Evolutionary conservation across 768 basidiomycete species (phyloP).

Genomic region (Steccherinum ochraceum): DNA sequence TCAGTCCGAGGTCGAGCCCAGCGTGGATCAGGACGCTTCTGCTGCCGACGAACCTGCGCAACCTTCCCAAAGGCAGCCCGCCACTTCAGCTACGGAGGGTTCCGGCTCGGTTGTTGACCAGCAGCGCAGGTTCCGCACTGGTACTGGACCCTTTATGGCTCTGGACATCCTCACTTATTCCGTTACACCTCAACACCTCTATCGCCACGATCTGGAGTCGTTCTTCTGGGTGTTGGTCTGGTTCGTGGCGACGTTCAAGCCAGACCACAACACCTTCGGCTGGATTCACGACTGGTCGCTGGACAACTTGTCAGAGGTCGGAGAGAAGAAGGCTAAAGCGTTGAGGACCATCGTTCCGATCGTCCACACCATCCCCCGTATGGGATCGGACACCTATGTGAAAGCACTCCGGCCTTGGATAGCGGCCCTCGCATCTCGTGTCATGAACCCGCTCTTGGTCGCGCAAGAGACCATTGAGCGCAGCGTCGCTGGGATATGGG

Average conservation of each 20-base stretch:
- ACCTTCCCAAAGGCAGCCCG: background rate
- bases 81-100: background rate
- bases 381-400: no score
- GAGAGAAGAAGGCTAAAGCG: no score
- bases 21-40: background rate
- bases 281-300: background rate
- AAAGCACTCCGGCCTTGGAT: no score
- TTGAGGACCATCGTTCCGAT: no score
- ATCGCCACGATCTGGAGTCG: slow-evolving; percentile 7
- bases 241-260: background rate
- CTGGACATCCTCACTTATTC: background rate
- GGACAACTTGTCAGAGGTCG: no score
- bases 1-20: no score
- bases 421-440: no score
- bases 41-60: background rate
- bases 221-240: slow-evolving; percentile 4
- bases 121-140: background rate
- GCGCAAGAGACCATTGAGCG: no score
- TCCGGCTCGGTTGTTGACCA: background rate
- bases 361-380: no score
- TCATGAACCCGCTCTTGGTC: no score
- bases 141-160: slow-evolving; percentile 5
- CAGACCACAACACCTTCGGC: background rate
- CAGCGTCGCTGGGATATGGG: no score
- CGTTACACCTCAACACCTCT: background rate